These are phyloP conservation scores for Hymenoscyphus occultus DNA, from an alignment of 2,329 filamentous ascomycete genomes.

Conservation along the genomic window DNA sequence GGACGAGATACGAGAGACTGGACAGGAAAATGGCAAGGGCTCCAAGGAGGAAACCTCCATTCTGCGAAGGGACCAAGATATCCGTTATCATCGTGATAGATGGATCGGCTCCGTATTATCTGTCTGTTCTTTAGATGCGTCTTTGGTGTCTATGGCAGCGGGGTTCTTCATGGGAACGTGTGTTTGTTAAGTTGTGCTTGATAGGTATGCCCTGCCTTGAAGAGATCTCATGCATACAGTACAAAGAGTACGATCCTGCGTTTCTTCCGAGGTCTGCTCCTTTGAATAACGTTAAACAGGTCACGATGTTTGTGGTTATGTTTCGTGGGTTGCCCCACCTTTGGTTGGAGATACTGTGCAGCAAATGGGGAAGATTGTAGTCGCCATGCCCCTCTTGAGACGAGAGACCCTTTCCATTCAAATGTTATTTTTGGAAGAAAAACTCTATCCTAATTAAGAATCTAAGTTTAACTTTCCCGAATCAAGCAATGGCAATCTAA, in stretches of 20 bases:
- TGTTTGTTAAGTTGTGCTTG: background rate
- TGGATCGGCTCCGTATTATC: background rate
- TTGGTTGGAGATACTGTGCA: background rate
- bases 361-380: background rate
- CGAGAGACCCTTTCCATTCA: too few species aligned
- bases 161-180: background rate
- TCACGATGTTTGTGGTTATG: background rate
- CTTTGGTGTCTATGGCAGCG: background rate
- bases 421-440: background rate
- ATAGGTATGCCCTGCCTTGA: background rate
- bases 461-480: background rate
- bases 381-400: too few species aligned
- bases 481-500: background rate
- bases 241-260: background rate
- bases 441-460: background rate
- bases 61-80: background rate
- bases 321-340: background rate
- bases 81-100: background rate
- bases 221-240: background rate
- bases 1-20: constrained; percentile 3
- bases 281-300: background rate
- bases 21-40: background rate
- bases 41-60: background rate
- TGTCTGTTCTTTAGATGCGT: background rate
- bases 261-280: background rate